Evolutionary conservation across 23 red algal genomes (phyloP), one percentile per base, ranked within the genome.

Genomic region (Gracilaria vermiculophylla): DNA sequence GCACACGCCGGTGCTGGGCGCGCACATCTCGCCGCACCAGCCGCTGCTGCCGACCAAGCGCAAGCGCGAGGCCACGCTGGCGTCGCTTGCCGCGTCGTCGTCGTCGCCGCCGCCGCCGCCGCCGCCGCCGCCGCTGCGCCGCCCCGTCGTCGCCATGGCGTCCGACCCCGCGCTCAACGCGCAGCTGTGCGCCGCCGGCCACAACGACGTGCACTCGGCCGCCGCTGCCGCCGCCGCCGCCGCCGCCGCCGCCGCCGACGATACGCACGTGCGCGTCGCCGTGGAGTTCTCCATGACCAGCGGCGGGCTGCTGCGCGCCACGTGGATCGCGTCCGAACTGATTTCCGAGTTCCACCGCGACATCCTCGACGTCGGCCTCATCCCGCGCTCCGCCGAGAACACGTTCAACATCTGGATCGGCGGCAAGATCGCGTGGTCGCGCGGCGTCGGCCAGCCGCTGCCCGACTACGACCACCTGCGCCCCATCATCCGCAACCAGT

Each of bases 391-490:
- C 4, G 55, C 69, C 14, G 69, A 88, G 53, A 88, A 88, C 56
- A 88, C 72, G 25, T 88, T 88, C 28, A 88, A 88, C 58, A 78
- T 88, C 8, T 88, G 84, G 84, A 88, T 88, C 47, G 66, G 84
- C 1, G 84, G 84, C 3, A 88, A 88, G 69, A 88, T 88, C 45
- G 84, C 66, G 24, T 88, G 84, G 84, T 88, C 84, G 2, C 12
- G 84, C 7, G 84, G 84, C 25, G 53, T 88, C 0, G 84, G 72
- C 10, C 84, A 88, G 34, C 84, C 84, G 24, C 69, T 76, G 11
- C 84, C 84, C n/a, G 84, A 88, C 52, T 88, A 88, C 17, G 84
- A 88, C 19, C 69, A 88, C 27, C 69, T 88, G 39, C 40, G 84
- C 10, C 84, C 84, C 15, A 88, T 88, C 49, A 62, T 88, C 35